Percentiles rank a stretch among this genome's conserved stretches.
Evolutionary conservation across 306 rosid genomes (phyloP).

Genomic region (Begonia masoniana): DNA sequence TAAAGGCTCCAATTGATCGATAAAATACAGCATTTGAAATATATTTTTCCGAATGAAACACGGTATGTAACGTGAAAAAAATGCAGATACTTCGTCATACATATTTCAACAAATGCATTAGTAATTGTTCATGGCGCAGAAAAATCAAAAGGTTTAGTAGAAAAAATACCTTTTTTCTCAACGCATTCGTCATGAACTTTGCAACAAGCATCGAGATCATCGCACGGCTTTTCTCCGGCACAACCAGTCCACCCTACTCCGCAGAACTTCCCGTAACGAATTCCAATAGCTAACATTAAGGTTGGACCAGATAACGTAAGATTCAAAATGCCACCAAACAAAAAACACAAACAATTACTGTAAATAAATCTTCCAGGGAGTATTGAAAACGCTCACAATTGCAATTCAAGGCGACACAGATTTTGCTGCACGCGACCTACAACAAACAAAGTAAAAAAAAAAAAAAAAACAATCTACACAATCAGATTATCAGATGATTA

Average conservation of each 20-base stretch:
- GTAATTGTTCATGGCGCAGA: not conserved
- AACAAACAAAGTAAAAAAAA: not conserved
- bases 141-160: not conserved
- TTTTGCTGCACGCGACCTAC: slow-evolving; percentile 50
- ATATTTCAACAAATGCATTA: too few relatives aligned
- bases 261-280: slow-evolving; percentile 80
- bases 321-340: not conserved
- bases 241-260: slow-evolving; percentile 81
- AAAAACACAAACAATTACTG: not conserved
- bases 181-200: slow-evolving; percentile 74
- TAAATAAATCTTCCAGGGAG: not conserved
- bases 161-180: slow-evolving; percentile 30
- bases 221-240: slow-evolving; percentile 77
- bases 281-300: slow-evolving; percentile 31
- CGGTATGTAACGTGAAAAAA: too few relatives aligned
- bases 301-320: not conserved
- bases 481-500: not conserved
- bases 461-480: not conserved
- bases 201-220: slow-evolving; percentile 88
- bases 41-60: too few relatives aligned
- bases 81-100: too few relatives aligned
- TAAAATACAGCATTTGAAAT: too few relatives aligned
- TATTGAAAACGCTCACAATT: slow-evolving; percentile 29
- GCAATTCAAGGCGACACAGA: slow-evolving; percentile 47
- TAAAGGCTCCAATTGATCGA: too few relatives aligned